Evolutionary conservation across 2,329 filamentous ascomycete genomes (phyloP), one percentile per base, ranked within the genome.

Genomic region (Malbranchea cinnamomea): DNA sequence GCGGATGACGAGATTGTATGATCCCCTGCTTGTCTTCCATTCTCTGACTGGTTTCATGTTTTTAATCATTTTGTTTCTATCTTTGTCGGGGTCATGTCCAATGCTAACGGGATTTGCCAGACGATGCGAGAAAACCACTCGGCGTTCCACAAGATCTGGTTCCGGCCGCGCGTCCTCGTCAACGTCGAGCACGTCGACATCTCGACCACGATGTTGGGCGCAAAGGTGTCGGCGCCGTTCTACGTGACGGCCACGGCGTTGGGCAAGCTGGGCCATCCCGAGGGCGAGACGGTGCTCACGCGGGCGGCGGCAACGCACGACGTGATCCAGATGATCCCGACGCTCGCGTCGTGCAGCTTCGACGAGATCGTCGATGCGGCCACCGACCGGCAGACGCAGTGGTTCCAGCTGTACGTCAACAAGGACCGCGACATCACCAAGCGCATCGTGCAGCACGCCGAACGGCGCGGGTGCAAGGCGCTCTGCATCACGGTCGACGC

Each of bases 401-500:
- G 89, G 89, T 65, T 98, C 42, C 89, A 98, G 59, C 71, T 98
- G 1, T 92, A 94, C 59, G 82, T 98, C 44, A 98, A 98, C 69
- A 89, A 91, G 56, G 79, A 98, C 60, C 78, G 89, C 33, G 70
- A 68, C 18, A 87, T 98, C 54, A 98, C 89, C 6, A 74, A 80
- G 57, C 71, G 72, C 39, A 95, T 98, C 43, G 79, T 98, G 28
- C 56, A 87, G 59, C 83, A 95, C 56, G 89, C 89, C 37, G 89
- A 98, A 60, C 64, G 64, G 48, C 77, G 89, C 33, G 89, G 89
- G 16, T 95, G 89, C 67, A 89, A 82, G 58, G 89, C 78, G 6
- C 73, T 98, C 11, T 98, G 98, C 65, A 94, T 98, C 60, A 98
- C 89, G 2, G 89, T 98, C 32, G 89, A 98, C 53, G 89, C 89